phyloP scores from a whole-genome alignment of 352 stramenopile genomes.

The Elongisporangium prolatum region DNA sequence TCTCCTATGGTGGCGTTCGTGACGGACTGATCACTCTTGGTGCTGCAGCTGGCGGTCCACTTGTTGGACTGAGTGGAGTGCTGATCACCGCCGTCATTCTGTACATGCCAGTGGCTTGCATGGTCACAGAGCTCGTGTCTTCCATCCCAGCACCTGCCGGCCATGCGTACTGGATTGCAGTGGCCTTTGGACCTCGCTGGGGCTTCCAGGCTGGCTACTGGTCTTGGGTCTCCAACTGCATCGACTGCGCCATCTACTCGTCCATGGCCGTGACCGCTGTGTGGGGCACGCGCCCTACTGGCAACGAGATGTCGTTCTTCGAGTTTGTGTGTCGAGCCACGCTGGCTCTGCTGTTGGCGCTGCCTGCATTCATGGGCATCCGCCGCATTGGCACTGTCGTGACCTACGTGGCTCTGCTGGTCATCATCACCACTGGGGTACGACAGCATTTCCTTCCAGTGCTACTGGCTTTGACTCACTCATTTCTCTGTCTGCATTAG shows the following conservation, averaged over 20 bases:
- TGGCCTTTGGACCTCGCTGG: slow-evolving; percentile 59
- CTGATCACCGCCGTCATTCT: slow-evolving; percentile 37
- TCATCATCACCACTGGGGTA: slow-evolving; percentile 35
- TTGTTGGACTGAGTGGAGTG: slow-evolving; percentile 28
- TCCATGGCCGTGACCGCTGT: slow-evolving; percentile 35
- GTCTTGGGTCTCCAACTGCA: slow-evolving; percentile 75
- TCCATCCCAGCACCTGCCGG: slow-evolving; percentile 42
- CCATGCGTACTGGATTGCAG: slow-evolving; percentile 63
- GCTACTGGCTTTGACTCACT: background rate
- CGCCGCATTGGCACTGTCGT: slow-evolving; percentile 29
- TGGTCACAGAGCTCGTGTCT: slow-evolving; percentile 43
- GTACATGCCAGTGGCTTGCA: slow-evolving; percentile 39
- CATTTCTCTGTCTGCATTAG: slow-evolving; percentile 6
- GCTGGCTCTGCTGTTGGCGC: slow-evolving; percentile 42
- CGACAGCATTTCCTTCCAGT: background rate
- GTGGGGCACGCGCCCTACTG: slow-evolving; percentile 10
- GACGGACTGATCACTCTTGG: background rate
- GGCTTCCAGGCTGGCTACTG: slow-evolving; percentile 81
- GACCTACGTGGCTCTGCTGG: slow-evolving; percentile 22
- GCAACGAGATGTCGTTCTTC: slow-evolving; percentile 21
- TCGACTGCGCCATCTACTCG: slow-evolving; percentile 71
- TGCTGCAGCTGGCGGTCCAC: slow-evolving; percentile 29
- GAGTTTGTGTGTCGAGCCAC: slow-evolving; percentile 37
- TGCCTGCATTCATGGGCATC: slow-evolving; percentile 42
- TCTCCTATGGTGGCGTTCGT: background rate